phyloP scores from a whole-genome alignment of 2,329 filamentous ascomycete genomes.

The Plenodomus tracheiphilus region DNA sequence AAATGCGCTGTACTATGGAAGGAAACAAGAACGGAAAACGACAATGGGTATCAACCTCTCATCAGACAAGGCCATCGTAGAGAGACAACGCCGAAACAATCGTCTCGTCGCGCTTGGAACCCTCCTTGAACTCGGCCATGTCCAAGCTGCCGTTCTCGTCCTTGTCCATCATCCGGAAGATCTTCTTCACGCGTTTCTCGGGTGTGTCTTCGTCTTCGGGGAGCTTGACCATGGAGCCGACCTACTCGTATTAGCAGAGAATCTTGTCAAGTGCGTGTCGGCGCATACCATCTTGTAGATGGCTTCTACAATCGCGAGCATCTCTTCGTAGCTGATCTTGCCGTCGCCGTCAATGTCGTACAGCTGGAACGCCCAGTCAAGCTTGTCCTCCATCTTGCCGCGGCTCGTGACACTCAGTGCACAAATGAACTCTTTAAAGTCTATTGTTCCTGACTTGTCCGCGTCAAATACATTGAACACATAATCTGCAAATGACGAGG shows the following conservation, averaged over 20 bases:
- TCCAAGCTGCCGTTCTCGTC: constrained; percentile 97
- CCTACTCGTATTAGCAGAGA: constrained; percentile 57
- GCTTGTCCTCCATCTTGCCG: constrained; percentile 98
- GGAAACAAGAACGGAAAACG: constrained; percentile 37
- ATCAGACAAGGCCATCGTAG: constrained; percentile 89
- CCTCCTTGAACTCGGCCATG: constrained; percentile 98
- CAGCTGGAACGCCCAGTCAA: constrained; percentile 98
- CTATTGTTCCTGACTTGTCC: constrained; percentile 95
- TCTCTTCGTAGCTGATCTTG: constrained; percentile 98
- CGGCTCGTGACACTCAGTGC: constrained; percentile 94
- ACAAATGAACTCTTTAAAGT: constrained; percentile 99
- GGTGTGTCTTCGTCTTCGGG: constrained; percentile 98
- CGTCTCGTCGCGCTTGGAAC: constrained; percentile 97
- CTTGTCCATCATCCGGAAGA: constrained; percentile 99
- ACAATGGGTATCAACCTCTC: constrained; percentile 23
- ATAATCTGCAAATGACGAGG: constrained; percentile 96
- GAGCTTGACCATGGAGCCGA: constrained; percentile 98
- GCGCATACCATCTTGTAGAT: constrained; percentile 95
- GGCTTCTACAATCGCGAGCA: constrained; percentile 97
- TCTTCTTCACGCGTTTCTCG: constrained; percentile 96
- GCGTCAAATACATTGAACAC: constrained; percentile 99
- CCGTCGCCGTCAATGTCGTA: constrained; percentile 99
- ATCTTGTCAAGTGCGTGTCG: not conserved
- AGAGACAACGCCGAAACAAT: constrained; percentile 96
- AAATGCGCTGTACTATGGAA: constrained; percentile 47